Conservation (phyloP, 495 filamentous ascomycete genomes). For the Aspergillus affinis region DNA sequence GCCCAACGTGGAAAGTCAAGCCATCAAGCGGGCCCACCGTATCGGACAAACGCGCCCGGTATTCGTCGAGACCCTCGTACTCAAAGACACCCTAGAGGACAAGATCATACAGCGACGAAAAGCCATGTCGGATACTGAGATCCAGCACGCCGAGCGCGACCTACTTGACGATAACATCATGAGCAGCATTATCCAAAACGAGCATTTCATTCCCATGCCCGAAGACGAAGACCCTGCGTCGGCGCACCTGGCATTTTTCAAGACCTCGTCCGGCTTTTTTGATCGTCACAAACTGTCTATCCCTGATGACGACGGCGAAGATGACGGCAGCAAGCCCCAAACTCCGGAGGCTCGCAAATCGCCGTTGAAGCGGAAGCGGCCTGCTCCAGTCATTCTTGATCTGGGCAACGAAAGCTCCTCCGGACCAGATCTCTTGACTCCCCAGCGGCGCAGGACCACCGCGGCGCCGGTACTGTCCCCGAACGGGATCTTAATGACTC, state of each 20-base stretch:
- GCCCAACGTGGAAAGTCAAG: slow-evolving; percentile 84
- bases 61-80: slow-evolving; percentile 80
- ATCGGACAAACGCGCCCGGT: slow-evolving; percentile 83
- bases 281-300: slow-evolving; percentile 41
- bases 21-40: slow-evolving; percentile 85
- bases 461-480: slow-evolving; percentile 7
- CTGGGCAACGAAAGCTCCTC: background rate
- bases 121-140: slow-evolving; percentile 77
- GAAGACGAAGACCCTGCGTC: slow-evolving; percentile 32
- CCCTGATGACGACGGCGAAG: slow-evolving; percentile 36
- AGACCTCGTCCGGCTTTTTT: slow-evolving; percentile 35
- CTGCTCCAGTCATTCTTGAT: background rate
- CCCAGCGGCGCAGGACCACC: background rate
- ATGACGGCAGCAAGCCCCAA: background rate
- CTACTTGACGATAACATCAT: slow-evolving; percentile 77
- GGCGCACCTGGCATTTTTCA: slow-evolving; percentile 26
- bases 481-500: slow-evolving; percentile 27
- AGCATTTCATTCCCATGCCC: slow-evolving; percentile 61
- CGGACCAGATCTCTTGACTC: background rate
- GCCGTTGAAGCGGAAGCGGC: slow-evolving; percentile 19
- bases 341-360: slow-evolving; percentile 1
- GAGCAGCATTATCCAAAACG: slow-evolving; percentile 74
- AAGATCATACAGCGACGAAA: slow-evolving; percentile 71
- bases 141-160: slow-evolving; percentile 59
- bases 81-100: slow-evolving; percentile 83